phyloP scores from a whole-genome alignment of 1,284 basidiomycete genomes.

The Paramarasmius palmivorus region DNA sequence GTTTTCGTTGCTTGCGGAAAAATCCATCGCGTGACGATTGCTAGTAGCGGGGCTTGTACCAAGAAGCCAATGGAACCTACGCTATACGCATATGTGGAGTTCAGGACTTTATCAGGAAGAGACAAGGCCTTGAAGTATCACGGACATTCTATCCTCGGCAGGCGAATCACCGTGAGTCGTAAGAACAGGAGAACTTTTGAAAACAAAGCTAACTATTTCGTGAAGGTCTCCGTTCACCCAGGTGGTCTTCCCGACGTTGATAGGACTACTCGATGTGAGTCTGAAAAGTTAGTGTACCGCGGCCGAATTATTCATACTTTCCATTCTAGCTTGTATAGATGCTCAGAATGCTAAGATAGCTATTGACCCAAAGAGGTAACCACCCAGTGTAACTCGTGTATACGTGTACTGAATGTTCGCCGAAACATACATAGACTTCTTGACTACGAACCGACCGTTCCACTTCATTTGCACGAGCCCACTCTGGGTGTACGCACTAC shows the following conservation, averaged over 20 bases:
- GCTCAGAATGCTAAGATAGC: not conserved
- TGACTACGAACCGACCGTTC: not conserved
- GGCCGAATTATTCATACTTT: too few species aligned
- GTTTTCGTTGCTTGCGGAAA: slow-evolving; percentile 45
- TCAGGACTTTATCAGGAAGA: not conserved
- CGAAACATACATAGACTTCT: not conserved
- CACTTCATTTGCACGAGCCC: not conserved
- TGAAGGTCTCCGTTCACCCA: slow-evolving; percentile 42
- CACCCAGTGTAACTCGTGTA: too few species aligned
- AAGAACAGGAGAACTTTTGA: not conserved
- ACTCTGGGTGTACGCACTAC: too few species aligned
- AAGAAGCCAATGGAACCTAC: not conserved
- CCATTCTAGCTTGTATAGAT: not conserved
- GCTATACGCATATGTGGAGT: not conserved
- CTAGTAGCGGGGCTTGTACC: not conserved
- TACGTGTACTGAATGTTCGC: not conserved
- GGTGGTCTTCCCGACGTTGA: slow-evolving; percentile 53
- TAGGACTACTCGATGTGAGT: slow-evolving; percentile 36
- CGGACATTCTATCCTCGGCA: not conserved
- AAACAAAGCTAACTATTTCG: slow-evolving; percentile 1
- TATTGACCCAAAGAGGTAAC: not conserved
- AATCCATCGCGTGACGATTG: not conserved
- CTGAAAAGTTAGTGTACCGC: too few species aligned
- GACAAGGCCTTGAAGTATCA: not conserved
- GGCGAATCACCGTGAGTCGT: not conserved